phyloP scores from a whole-genome alignment of 75 land plant genomes.

The Selaginella moellendorffii region DNA sequence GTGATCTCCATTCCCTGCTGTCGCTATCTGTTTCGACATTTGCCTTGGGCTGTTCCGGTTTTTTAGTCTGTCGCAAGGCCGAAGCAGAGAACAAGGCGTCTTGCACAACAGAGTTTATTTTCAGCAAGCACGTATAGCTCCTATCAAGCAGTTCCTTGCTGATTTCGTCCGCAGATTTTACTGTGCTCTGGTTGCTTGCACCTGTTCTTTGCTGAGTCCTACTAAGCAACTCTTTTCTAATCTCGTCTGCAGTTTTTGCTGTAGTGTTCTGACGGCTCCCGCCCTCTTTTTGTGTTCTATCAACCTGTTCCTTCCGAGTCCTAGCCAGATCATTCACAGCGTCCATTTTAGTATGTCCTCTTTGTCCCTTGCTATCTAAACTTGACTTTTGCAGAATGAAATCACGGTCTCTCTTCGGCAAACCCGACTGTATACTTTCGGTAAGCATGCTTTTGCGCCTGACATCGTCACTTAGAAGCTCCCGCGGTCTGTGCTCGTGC shows the following conservation, averaged over 20 bases:
- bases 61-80: neutral
- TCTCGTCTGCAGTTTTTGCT: neutral
- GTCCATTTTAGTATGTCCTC: too few species aligned
- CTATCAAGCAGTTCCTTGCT: neutral
- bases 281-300: too few species aligned
- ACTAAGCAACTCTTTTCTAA: neutral
- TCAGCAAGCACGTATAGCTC: neutral
- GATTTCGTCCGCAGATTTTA: neutral
- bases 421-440: too few species aligned
- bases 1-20: neutral
- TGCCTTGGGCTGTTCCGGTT: too few species aligned
- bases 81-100: neutral
- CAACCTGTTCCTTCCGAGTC: too few species aligned
- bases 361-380: too few species aligned
- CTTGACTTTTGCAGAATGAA: too few species aligned
- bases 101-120: neutral
- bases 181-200: neutral
- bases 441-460: too few species aligned
- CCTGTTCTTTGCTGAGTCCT: neutral
- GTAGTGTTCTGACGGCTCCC: neutral
- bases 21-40: neutral
- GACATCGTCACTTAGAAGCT: too few species aligned
- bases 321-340: too few species aligned
- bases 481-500: too few species aligned
- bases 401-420: too few species aligned